These are phyloP conservation scores for Fistulinella prunicolor DNA, from an alignment of 768 basidiomycete genomes.

Conservation along the genomic window DNA sequence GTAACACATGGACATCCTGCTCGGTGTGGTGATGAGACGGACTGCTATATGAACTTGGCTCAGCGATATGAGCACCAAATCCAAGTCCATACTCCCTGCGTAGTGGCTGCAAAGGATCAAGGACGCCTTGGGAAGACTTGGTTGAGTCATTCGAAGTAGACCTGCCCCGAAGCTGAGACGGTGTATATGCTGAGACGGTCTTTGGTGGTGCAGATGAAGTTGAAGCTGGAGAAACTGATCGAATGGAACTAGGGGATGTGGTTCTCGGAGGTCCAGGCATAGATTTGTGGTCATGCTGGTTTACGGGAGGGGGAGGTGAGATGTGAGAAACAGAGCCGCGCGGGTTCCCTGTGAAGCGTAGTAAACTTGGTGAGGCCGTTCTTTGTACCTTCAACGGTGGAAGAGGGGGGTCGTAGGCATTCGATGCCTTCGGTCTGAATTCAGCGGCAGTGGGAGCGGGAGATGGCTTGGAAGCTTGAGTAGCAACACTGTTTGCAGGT, in stretches of 20 bases:
- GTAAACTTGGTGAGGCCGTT: slow-evolving; percentile 22
- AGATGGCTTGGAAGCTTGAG: slow-evolving; percentile 31
- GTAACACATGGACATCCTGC: slow-evolving; percentile 29
- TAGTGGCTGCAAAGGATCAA: slow-evolving; percentile 16
- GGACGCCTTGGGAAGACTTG: slow-evolving; percentile 31
- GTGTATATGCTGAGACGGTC: slow-evolving; percentile 12
- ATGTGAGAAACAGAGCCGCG: slow-evolving; percentile 13
- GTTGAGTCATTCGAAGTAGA: slow-evolving; percentile 47
- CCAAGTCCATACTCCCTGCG: slow-evolving; percentile 30
- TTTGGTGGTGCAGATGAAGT: slow-evolving; percentile 40
- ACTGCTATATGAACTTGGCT: slow-evolving; percentile 14
- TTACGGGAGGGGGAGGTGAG: slow-evolving; percentile 9
- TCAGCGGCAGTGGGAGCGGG: slow-evolving; percentile 42
- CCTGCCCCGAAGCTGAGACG: slow-evolving; percentile 33
- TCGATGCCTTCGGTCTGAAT: slow-evolving; percentile 61
- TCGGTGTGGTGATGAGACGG: slow-evolving; percentile 17
- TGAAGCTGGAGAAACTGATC: slow-evolving; percentile 22
- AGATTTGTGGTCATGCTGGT: slow-evolving; percentile 20
- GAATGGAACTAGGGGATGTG: slow-evolving; percentile 28
- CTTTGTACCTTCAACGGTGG: slow-evolving; percentile 43
- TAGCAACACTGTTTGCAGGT: slow-evolving; percentile 20
- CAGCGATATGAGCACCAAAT: slow-evolving; percentile 16
- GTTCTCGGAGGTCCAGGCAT: slow-evolving; percentile 27
- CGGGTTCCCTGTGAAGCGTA: slow-evolving; percentile 21
- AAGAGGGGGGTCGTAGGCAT: slow-evolving; percentile 79